These are phyloP conservation scores for Stephania cephalantha DNA, from an alignment of 164 flowering plant genomes.

Conservation along the genomic window DNA sequence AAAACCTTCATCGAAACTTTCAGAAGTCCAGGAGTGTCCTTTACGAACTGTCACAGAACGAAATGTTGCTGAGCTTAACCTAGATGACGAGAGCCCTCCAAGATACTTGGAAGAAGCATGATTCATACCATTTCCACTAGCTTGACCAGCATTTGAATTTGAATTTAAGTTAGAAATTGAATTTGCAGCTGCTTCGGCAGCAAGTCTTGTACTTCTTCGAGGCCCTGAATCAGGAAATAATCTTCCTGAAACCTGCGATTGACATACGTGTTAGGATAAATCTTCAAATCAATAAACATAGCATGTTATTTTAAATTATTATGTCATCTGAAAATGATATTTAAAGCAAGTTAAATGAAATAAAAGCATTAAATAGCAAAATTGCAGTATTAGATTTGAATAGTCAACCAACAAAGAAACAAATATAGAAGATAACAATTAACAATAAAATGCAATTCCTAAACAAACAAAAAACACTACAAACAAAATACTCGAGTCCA, in stretches of 20 bases:
- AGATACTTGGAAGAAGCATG: constrained; percentile 54
- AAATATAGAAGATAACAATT: not conserved
- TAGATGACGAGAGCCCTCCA: constrained; percentile 43
- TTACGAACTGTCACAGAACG: constrained; percentile 73
- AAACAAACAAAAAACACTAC: constrained; percentile 3
- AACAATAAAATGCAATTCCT: not conserved
- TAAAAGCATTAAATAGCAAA: not conserved
- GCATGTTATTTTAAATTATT: not conserved
- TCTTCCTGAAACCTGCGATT: constrained; percentile 74
- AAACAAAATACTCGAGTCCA: constrained; percentile 9
- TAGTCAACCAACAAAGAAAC: not conserved
- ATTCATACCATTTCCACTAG: constrained; percentile 61
- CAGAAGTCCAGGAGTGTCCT: constrained; percentile 61
- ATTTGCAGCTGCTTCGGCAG: constrained; percentile 53
- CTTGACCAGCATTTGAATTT: constrained; percentile 32
- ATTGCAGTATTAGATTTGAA: not conserved
- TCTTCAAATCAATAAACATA: not conserved
- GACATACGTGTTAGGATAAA: not conserved
- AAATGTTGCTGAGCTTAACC: constrained; percentile 48
- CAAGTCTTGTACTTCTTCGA: constrained; percentile 84
- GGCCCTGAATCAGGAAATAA: constrained; percentile 90
- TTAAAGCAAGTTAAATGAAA: not conserved
- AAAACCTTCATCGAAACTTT: constrained; percentile 81
- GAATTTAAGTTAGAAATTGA: constrained; percentile 19
- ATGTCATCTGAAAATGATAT: not conserved